These are phyloP conservation scores for Phytophthora aleatoria DNA, from an alignment of 352 stramenopile genomes.

Conservation along the genomic window DNA sequence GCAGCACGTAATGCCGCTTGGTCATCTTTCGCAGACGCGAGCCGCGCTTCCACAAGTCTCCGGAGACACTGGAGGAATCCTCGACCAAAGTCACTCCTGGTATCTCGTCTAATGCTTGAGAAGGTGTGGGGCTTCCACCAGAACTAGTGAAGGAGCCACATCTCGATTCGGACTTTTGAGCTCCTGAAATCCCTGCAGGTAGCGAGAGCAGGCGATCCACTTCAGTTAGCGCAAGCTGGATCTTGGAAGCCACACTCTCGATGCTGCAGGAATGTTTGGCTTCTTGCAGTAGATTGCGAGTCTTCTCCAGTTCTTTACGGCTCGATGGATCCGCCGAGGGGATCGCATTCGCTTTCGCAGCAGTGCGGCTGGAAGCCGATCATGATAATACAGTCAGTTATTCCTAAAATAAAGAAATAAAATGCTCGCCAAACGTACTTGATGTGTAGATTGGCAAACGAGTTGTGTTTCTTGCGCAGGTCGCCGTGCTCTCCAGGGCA, in stretches of 20 bases:
- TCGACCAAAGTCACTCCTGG: conserved; percentile 35
- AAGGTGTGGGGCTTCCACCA: conserved; percentile 24
- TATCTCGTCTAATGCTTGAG: conserved; percentile 32
- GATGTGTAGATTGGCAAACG: conserved; percentile 55
- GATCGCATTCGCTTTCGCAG: conserved; percentile 30
- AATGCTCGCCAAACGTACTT: conserved; percentile 35
- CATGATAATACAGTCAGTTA: conserved; percentile 8
- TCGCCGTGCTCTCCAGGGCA: conserved; percentile 2
- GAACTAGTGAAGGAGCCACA: conserved; percentile 26
- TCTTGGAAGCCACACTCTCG: conserved; percentile 48
- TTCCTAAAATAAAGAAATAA: background rate
- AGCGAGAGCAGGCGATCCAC: conserved; percentile 44
- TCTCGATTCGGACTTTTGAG: conserved; percentile 6
- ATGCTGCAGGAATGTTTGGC: conserved; percentile 49
- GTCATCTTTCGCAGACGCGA: conserved; percentile 87
- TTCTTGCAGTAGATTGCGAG: conserved; percentile 52
- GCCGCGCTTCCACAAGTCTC: conserved; percentile 80
- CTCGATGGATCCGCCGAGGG: conserved; percentile 26
- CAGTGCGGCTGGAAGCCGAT: conserved; percentile 34
- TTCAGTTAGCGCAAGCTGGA: conserved; percentile 51
- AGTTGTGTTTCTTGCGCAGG: conserved; percentile 47
- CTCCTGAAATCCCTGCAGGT: background rate
- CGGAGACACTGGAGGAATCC: conserved; percentile 47
- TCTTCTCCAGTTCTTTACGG: conserved; percentile 63
- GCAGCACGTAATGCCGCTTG: conserved; percentile 84